These are phyloP conservation scores for Monosporozyma siamensis DNA, from an alignment of 805 yeast genomes.

Conservation along the genomic window DNA sequence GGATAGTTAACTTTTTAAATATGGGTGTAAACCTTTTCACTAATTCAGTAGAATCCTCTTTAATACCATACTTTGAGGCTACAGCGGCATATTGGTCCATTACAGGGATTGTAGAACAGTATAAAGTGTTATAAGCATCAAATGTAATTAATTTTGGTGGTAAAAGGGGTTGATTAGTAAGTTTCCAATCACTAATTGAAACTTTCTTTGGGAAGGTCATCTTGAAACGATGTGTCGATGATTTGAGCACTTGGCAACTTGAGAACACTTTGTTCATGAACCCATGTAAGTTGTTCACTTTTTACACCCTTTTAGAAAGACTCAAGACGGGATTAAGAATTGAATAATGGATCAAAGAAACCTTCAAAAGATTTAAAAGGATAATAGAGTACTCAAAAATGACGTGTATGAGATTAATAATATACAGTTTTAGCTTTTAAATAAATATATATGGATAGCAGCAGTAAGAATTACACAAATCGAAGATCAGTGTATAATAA, in stretches of 20 bases:
- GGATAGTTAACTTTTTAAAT: constrained; percentile 31
- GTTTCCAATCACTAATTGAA: constrained; percentile 9
- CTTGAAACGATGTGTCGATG: not conserved
- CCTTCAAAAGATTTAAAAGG: too few relatives aligned
- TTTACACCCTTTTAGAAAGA: too few relatives aligned
- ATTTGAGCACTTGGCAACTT: too few relatives aligned
- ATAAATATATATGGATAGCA: not conserved
- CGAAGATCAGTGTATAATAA: too few relatives aligned
- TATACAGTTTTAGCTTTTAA: not conserved
- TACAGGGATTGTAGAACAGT: constrained; percentile 46
- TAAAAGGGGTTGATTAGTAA: constrained; percentile 5
- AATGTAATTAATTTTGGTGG: constrained; percentile 45
- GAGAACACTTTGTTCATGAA: too few relatives aligned
- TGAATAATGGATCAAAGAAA: not conserved
- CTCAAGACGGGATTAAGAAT: too few relatives aligned
- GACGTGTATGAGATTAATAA: not conserved
- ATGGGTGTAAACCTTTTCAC: constrained; percentile 22
- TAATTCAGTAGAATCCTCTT: constrained; percentile 20
- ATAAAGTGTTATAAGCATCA: constrained; percentile 62
- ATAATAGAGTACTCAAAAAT: not conserved
- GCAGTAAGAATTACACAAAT: too few relatives aligned
- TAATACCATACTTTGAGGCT: constrained; percentile 38
- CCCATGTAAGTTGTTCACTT: too few relatives aligned
- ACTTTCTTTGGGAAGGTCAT: constrained; percentile 15
- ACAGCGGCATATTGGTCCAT: constrained; percentile 44